Evolutionary conservation across 2,329 filamentous ascomycete species (phyloP).

Genomic region (Hypoxylon sp.): DNA sequence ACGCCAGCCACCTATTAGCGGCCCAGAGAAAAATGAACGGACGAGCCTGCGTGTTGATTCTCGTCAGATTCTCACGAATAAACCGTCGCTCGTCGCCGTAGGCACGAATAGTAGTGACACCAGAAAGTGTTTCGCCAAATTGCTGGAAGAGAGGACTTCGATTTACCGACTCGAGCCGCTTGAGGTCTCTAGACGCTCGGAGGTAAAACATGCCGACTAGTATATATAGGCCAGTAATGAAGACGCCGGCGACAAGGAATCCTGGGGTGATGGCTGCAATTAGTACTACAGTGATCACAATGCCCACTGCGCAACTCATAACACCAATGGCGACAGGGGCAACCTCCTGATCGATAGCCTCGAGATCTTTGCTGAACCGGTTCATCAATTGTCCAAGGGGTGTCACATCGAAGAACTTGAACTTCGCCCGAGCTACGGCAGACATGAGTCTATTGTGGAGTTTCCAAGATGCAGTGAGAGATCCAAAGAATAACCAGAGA

Average conservation of each 20-base stretch:
- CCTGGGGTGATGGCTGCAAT: slow-evolving; percentile 91
- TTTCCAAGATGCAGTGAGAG: slow-evolving; percentile 86
- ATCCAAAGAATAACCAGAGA: slow-evolving; percentile 91
- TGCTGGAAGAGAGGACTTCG: slow-evolving; percentile 97
- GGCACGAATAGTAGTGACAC: slow-evolving; percentile 96
- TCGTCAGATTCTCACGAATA: slow-evolving; percentile 88
- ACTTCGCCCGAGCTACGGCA: slow-evolving; percentile 87
- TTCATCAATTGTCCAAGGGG: slow-evolving; percentile 98
- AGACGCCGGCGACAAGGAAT: slow-evolving; percentile 87
- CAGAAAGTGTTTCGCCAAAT: slow-evolving; percentile 94
- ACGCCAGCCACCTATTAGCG: slow-evolving; percentile 95
- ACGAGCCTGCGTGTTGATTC: slow-evolving; percentile 90
- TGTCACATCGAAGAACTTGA: slow-evolving; percentile 98
- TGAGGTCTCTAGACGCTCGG: slow-evolving; percentile 92
- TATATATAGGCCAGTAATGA: slow-evolving; percentile 88
- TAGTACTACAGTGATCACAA: slow-evolving; percentile 87
- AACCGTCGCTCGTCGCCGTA: slow-evolving; percentile 96
- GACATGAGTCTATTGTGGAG: slow-evolving; percentile 85
- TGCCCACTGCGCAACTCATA: slow-evolving; percentile 73
- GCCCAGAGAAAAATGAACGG: slow-evolving; percentile 98
- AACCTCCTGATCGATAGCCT: slow-evolving; percentile 95
- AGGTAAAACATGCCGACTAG: slow-evolving; percentile 90
- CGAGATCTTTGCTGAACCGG: slow-evolving; percentile 96
- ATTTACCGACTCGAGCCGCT: slow-evolving; percentile 93
- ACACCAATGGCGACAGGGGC: slow-evolving; percentile 88